Evolutionary conservation across 2,329 filamentous ascomycete genomes (phyloP).

Genomic region (Monilinia laxa): DNA sequence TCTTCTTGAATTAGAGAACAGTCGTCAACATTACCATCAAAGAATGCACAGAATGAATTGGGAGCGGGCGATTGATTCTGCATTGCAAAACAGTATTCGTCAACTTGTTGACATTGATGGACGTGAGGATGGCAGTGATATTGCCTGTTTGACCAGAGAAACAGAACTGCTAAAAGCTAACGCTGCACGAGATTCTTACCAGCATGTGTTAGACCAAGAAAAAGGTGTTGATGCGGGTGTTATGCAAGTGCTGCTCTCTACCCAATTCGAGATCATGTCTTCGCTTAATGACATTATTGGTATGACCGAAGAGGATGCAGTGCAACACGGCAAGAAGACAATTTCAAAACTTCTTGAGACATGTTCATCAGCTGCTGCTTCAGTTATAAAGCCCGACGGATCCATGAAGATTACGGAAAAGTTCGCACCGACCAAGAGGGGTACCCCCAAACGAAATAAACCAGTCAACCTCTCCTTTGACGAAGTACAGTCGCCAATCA

Average conservation of each 20-base stretch:
- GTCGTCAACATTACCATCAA: conserved; percentile 86
- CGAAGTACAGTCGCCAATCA: conserved; percentile 31
- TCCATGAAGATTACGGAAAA: conserved; percentile 57
- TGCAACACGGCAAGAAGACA: conserved; percentile 73
- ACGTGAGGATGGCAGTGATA: conserved; percentile 64
- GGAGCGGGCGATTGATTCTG: conserved; percentile 85
- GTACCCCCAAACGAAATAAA: conserved; percentile 76
- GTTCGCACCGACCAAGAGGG: conserved; percentile 67
- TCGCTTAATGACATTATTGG: conserved; percentile 77
- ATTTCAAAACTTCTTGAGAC: conserved; percentile 75
- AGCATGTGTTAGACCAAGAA: conserved; percentile 79
- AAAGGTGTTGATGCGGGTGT: conserved; percentile 74
- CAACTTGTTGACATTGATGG: conserved; percentile 74
- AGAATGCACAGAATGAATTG: conserved; percentile 77
- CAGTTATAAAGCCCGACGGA: conserved; percentile 89
- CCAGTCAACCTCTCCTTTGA: conserved; percentile 41
- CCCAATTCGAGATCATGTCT: conserved; percentile 88
- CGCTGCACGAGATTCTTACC: conserved; percentile 76
- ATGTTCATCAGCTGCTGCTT: conserved; percentile 71
- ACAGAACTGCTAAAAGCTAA: conserved; percentile 81
- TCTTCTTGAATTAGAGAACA: conserved; percentile 82
- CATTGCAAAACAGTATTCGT: conserved; percentile 78
- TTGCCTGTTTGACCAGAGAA: conserved; percentile 73
- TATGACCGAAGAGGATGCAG: conserved; percentile 81
- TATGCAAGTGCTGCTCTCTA: conserved; percentile 79